Evolutionary conservation across 371 early-diverging fungal genomes (phyloP).

Genomic region (Haplosporangium sp.): DNA sequence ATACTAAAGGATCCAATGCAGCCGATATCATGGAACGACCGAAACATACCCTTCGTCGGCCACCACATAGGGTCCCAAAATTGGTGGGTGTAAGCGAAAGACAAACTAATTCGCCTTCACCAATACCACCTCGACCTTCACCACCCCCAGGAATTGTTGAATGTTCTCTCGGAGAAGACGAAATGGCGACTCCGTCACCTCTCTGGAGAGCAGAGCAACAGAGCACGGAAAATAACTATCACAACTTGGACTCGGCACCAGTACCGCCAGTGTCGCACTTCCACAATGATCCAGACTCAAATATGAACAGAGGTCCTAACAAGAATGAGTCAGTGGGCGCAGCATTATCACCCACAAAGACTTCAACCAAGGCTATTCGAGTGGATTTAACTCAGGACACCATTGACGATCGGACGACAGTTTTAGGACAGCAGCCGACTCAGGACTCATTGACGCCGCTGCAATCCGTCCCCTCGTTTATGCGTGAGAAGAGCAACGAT

Average conservation of each 20-base stretch:
- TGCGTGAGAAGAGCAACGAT: slow-evolving; percentile 2
- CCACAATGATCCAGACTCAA: slow-evolving; percentile 8
- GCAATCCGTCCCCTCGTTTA: slow-evolving; percentile 15
- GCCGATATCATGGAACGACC: background rate
- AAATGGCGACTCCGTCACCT: background rate
- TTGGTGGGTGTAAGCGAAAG: background rate
- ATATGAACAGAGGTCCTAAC: background rate
- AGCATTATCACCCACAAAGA: too few relatives aligned
- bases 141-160: slow-evolving; percentile 3
- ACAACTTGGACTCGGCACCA: slow-evolving; percentile 4
- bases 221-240: background rate
- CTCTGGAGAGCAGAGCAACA: too few relatives aligned
- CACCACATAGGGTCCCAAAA: slow-evolving; percentile 10
- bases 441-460: slow-evolving; percentile 18
- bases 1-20: background rate
- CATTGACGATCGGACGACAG: slow-evolving; percentile 23
- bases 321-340: too few relatives aligned
- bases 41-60: slow-evolving; percentile 13
- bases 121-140: background rate
- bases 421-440: slow-evolving; percentile 21
- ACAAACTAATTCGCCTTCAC: background rate
- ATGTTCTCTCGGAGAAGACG: slow-evolving; percentile 8
- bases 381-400: too few relatives aligned
- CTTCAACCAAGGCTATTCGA: too few relatives aligned
- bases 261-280: slow-evolving; percentile 10